Base-by-base conservation (phyloP, 2,329 filamentous ascomycete genomes). In the Penicillium fuscoglaucum region DNA sequence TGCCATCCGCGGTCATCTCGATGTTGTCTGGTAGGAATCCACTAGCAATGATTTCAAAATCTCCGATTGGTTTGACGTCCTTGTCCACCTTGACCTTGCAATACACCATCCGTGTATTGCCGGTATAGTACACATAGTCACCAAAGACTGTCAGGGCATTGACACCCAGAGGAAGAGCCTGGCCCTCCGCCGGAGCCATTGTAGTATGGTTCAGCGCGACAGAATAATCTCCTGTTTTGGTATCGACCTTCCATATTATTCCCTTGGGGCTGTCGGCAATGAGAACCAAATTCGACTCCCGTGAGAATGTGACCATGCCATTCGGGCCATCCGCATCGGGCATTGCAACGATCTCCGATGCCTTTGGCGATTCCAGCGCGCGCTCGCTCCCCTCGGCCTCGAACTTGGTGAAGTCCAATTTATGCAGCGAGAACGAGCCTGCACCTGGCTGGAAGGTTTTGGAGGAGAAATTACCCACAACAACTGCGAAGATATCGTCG, bases 121-220 rank as follows among this genome's bases (percentile, higher is more conserved):
- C 66, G 8, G 64, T 64, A 35, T 68, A 68, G 61, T 68, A 66
- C 19, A 68, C 35, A 21, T 68, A 67, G 6, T 57, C 57, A 29
- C 61, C 55, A 1, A 61, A 35, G 4, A 65, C 39, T 5, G 61
- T 58, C 26, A 68, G 13, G 12, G 63, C 59, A 24, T 68, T 68
- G 31, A 68, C 48, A 10, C 66, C 66, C 19, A 68, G 28, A 2
- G 65, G 65, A 8, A 67, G 61, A n/a, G 55, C 58, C 17, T 60
- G 51, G 0, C 62, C 64, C 31, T 66, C 33, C 1, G 65, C 64
- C 1, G 66, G 66, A 10, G 53, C 41, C 62, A 68, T 66, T 8
- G 62, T 67, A 7, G 63, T 64, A 45, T 68, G 53, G 29, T 63
- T 61, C 49, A 68, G 37, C 6, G 62, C 64, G 12, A 67, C 45